Evolutionary conservation across 768 basidiomycete genomes (phyloP).

Genomic region (Tulasnella sp.): DNA sequence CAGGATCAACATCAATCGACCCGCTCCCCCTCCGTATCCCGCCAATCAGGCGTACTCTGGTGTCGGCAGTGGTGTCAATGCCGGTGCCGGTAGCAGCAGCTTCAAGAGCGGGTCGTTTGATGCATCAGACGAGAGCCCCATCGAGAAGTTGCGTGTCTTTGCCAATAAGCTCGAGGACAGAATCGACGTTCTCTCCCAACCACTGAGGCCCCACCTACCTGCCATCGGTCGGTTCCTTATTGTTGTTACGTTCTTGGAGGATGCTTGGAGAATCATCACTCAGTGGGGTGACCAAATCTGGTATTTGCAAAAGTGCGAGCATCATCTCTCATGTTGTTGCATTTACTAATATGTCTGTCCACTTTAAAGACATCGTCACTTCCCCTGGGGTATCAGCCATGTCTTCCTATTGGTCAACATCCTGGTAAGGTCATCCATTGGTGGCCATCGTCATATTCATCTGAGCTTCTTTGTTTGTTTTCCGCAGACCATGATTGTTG

Average conservation of each 20-base stretch:
- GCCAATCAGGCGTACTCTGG: slow-evolving; percentile 1
- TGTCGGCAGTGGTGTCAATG: not conserved
- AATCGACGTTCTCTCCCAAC: slow-evolving; percentile 85
- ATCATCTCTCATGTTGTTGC: slow-evolving; percentile 1
- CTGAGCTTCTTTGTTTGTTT: not conserved
- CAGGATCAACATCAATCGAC: slow-evolving; percentile 20
- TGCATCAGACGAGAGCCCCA: slow-evolving; percentile 36
- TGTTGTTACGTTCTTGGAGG: slow-evolving; percentile 96
- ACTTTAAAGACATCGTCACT: slow-evolving; percentile 66
- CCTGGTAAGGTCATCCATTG: slow-evolving; percentile 44
- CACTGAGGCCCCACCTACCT: slow-evolving; percentile 86
- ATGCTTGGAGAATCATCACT: slow-evolving; percentile 81
- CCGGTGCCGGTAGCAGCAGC: slow-evolving; percentile 1
- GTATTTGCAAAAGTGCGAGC: slow-evolving; percentile 85
- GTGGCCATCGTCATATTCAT: not conserved
- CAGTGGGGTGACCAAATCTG: slow-evolving; percentile 97
- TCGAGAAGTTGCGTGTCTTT: slow-evolving; percentile 60
- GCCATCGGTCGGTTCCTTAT: slow-evolving; percentile 93
- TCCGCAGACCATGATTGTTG: slow-evolving; percentile 70
- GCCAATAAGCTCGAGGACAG: slow-evolving; percentile 77
- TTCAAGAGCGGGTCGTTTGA: slow-evolving; percentile 8
- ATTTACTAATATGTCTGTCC: slow-evolving; percentile 11
- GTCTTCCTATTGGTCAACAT: slow-evolving; percentile 86
- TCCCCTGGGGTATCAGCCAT: slow-evolving; percentile 93
- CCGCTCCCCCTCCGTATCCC: slow-evolving; percentile 15